Conservation (phyloP, 352 stramenopile genomes). For the Globisporangium echinulatum region DNA sequence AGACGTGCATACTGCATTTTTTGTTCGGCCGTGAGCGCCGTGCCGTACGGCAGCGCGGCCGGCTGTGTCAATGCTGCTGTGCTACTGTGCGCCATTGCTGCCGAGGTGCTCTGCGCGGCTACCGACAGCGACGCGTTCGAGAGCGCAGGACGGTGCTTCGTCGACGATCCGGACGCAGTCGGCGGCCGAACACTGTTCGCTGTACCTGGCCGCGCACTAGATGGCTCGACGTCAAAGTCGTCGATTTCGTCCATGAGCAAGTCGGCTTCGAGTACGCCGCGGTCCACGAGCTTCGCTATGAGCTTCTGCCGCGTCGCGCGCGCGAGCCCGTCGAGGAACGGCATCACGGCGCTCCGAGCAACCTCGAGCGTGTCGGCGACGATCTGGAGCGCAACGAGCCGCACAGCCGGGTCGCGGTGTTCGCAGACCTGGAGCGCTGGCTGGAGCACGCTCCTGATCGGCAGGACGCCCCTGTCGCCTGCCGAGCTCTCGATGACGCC, state of each 20-base stretch:
- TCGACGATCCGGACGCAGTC: constrained; percentile 68
- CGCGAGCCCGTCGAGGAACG: constrained; percentile 60
- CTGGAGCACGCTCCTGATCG: constrained; percentile 67
- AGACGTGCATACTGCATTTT: constrained; percentile 38
- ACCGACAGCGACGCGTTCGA: constrained; percentile 49
- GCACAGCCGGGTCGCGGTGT: constrained; percentile 66
- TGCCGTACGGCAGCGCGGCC: constrained; percentile 59
- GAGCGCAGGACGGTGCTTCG: constrained; percentile 66
- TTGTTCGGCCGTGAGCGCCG: constrained; percentile 56
- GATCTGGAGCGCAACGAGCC: constrained; percentile 58
- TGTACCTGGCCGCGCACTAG: constrained; percentile 34
- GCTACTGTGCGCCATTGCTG: not conserved
- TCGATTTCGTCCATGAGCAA: constrained; percentile 83
- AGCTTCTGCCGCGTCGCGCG: constrained; percentile 67
- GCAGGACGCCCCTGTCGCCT: constrained; percentile 24
- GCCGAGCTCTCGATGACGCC: constrained; percentile 48
- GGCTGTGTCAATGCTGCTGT: constrained; percentile 23
- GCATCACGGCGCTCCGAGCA: constrained; percentile 51
- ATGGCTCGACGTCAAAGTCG: constrained; percentile 57
- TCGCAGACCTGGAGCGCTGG: constrained; percentile 61
- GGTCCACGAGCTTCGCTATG: constrained; percentile 73
- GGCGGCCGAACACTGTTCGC: constrained; percentile 47
- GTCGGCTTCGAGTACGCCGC: constrained; percentile 63
- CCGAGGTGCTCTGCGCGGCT: constrained; percentile 8
- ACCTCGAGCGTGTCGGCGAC: constrained; percentile 58